A percentile compares a stretch with the other conserved stretches of the same genome.
Conservation (phyloP, 2,329 filamentous ascomycete genomes). For the Orbilia brochopaga region DNA sequence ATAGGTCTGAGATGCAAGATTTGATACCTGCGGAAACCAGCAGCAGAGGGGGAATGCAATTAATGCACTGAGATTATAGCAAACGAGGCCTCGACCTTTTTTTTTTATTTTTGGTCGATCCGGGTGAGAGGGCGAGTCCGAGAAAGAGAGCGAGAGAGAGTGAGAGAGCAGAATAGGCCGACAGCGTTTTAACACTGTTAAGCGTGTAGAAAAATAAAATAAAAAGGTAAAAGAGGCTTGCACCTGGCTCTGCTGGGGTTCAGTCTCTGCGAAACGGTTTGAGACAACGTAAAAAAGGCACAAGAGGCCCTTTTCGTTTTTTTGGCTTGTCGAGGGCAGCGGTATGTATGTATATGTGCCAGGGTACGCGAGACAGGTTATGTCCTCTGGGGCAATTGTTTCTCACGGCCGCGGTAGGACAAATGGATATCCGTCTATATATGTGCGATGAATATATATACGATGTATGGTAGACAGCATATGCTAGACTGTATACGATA, state of each 20-base stretch:
- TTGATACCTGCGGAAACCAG: too few relatives aligned
- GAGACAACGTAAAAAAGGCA: conserved; percentile 38
- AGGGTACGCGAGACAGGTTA: too few relatives aligned
- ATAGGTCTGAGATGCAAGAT: conserved; percentile 41
- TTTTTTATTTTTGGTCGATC: conserved; percentile 45
- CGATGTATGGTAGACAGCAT: too few relatives aligned
- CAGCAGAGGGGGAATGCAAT: conserved; percentile 23
- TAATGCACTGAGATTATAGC: conserved; percentile 20
- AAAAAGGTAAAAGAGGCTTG: conserved; percentile 8
- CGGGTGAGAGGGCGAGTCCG: conserved; percentile 27
- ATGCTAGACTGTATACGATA: too few relatives aligned
- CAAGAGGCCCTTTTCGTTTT: too few relatives aligned
- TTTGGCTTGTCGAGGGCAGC: background rate
- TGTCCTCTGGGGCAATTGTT: too few relatives aligned
- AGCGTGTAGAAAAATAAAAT: too few relatives aligned
- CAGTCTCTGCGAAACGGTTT: conserved; percentile 49
- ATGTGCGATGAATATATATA: too few relatives aligned
- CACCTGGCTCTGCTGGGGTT: conserved; percentile 28
- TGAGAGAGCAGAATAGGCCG: conserved; percentile 6
- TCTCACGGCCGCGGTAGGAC: too few relatives aligned
- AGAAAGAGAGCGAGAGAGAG: conserved; percentile 40
- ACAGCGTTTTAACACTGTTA: background rate
- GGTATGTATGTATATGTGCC: conserved; percentile 15
- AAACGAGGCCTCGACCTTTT: conserved; percentile 32
- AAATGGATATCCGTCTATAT: too few relatives aligned